Conservation (phyloP, 257 asterid genomes). For the Cinchona pubescens region DNA sequence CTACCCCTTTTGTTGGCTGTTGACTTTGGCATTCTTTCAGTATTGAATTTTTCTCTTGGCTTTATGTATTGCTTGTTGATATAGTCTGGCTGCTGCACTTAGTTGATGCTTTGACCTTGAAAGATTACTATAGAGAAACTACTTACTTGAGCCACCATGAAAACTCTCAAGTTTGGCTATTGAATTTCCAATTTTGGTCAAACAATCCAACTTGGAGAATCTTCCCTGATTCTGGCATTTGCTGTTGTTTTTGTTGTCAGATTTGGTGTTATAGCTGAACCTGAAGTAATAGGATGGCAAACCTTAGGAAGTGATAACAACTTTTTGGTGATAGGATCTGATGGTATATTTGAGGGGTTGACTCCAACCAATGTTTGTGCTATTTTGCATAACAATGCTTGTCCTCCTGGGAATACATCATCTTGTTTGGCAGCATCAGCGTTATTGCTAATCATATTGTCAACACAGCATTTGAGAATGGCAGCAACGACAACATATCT, state of each 20-base stretch:
- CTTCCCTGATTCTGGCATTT: neutral
- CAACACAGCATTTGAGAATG: conserved; percentile 41
- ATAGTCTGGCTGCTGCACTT: neutral
- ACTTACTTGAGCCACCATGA: neutral
- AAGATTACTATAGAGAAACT: neutral
- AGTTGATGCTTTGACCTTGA: neutral
- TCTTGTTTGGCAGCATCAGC: conserved; percentile 31
- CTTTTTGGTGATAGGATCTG: conserved; percentile 61
- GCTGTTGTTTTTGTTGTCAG: conserved; percentile 24
- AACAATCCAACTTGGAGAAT: neutral
- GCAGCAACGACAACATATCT: conserved; percentile 73
- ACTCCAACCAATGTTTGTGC: conserved; percentile 54
- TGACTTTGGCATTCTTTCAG: neutral
- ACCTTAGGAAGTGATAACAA: conserved; percentile 32
- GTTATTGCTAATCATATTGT: conserved; percentile 46
- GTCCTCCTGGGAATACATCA: conserved; percentile 6
- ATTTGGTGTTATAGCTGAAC: conserved; percentile 65
- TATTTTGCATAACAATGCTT: conserved; percentile 19
- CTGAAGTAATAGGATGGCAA: conserved; percentile 61
- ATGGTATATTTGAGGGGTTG: conserved; percentile 66
- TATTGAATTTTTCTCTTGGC: neutral
- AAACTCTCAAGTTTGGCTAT: neutral
- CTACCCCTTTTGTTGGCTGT: neutral
- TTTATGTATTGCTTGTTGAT: neutral
- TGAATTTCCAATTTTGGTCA: neutral